phyloP scores from a whole-genome alignment of 23 red algal genomes.

The Gracilariopsis chorda region DNA sequence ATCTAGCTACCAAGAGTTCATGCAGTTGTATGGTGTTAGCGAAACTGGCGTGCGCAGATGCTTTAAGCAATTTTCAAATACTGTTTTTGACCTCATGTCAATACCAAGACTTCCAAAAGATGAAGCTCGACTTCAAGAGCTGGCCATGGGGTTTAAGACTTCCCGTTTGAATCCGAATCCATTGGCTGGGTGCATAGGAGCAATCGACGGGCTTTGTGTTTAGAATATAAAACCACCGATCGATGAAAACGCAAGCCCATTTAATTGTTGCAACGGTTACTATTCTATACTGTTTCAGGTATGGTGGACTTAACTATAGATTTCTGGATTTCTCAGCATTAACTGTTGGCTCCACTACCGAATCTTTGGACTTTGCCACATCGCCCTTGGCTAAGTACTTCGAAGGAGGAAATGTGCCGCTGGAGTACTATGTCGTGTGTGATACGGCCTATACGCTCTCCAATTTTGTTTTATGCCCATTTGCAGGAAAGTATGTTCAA shows the following conservation, averaged over 20 bases:
- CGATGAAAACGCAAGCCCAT: background rate
- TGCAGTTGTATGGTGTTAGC: background rate
- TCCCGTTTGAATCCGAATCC: background rate
- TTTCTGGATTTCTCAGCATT: constrained; percentile 13
- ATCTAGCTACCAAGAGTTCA: background rate
- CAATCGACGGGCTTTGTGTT: background rate
- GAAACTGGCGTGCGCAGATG: background rate
- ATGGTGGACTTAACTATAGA: background rate
- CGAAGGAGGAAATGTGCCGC: background rate
- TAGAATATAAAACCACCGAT: background rate
- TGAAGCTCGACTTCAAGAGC: background rate
- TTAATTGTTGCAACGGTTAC: background rate
- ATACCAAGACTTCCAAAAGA: background rate
- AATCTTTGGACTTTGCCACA: background rate
- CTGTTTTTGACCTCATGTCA: background rate
- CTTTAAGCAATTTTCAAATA: background rate
- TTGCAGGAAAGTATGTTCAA: background rate
- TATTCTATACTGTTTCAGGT: background rate
- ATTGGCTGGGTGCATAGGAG: background rate
- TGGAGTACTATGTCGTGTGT: background rate
- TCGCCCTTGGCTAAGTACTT: background rate
- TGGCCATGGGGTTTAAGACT: background rate
- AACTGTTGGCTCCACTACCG: background rate
- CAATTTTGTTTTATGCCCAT: background rate
- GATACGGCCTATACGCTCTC: background rate